Evolutionary conservation across 805 yeast genomes (phyloP), one percentile per base, ranked within the genome.

Genomic region (Monosporozyma yasuniensis): DNA sequence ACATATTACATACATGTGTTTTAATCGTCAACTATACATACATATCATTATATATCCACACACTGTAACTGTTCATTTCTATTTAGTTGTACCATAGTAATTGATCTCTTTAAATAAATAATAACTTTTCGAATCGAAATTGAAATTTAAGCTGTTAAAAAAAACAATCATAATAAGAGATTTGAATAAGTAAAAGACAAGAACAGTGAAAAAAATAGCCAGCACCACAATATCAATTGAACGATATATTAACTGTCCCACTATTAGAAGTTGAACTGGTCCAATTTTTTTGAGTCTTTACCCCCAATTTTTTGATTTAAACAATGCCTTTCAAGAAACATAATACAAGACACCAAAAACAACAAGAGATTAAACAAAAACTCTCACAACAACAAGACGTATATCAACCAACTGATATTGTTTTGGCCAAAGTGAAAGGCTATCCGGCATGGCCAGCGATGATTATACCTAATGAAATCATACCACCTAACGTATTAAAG

Each of bases 401-500:
- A 4, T 56, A 46, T 37, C 70, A 68, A 25, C 77, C 82, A 2
- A 81, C 83, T 3, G 67, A 72, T 25, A 65, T 79, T 4, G 85
- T 87, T 0, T 72, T 87, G 22, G 93, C 93, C 7, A 87, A 87
- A 65, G 80, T 87, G 45, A 87, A 86, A 60, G 95, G 95, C 8
- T 87, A 81, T 61, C 86, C 95, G 2, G 84, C 90, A 41, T 87
- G 96, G 96, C 96, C 96, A 0, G 89, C 90, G 2, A 81, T 87
- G 80, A 80, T 86, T 3, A 75, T 87, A 3, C 83, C 81, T 1
- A 76, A 71, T 52, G 72, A 74, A 16, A 65, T 78, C 7, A 71
- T 87, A 5, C 93, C 95, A 0, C 77, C 70, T 19, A 69, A 73
- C 56, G 77, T 86, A 27, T 55, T 67, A 23, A 63, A 66, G 16